phyloP scores from a whole-genome alignment of 106 monocot species.

The Gastrodia elata region DNA sequence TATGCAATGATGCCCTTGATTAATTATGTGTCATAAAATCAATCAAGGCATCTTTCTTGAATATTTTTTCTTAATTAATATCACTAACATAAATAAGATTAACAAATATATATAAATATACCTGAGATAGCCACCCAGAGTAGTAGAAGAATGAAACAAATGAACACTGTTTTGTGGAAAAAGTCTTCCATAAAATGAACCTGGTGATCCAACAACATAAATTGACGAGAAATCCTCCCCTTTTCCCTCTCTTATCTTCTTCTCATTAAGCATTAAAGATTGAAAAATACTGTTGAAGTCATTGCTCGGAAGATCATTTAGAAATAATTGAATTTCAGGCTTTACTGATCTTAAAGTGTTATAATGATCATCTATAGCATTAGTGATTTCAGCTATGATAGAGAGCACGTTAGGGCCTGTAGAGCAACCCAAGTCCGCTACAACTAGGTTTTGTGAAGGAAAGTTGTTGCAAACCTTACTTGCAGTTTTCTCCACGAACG shows the following conservation, averaged over 20 bases:
- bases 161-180: slow-evolving; percentile 34
- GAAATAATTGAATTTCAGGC: slow-evolving; percentile 22
- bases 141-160: slow-evolving; percentile 32
- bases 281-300: slow-evolving; percentile 31
- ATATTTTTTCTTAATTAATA: too few relatives aligned
- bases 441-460: not conserved
- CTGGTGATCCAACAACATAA: slow-evolving; percentile 23
- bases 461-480: not conserved
- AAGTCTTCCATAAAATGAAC: slow-evolving; percentile 38
- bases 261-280: not conserved
- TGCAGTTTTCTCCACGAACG: not conserved
- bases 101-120: not conserved
- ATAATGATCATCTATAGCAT: not conserved
- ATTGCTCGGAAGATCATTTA: slow-evolving; percentile 40
- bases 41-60: too few relatives aligned
- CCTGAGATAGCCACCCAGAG: slow-evolving; percentile 48
- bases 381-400: slow-evolving; percentile 9
- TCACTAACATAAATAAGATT: too few relatives aligned
- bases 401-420: slow-evolving; percentile 19
- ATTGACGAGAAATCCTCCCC: not conserved
- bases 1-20: too few relatives aligned
- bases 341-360: not conserved
- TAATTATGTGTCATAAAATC: too few relatives aligned
- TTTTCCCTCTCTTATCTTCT: not conserved
- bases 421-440: slow-evolving; percentile 27